These are phyloP conservation scores for Plantago elongata DNA, from an alignment of 257 asterid species.

Conservation along the genomic window DNA sequence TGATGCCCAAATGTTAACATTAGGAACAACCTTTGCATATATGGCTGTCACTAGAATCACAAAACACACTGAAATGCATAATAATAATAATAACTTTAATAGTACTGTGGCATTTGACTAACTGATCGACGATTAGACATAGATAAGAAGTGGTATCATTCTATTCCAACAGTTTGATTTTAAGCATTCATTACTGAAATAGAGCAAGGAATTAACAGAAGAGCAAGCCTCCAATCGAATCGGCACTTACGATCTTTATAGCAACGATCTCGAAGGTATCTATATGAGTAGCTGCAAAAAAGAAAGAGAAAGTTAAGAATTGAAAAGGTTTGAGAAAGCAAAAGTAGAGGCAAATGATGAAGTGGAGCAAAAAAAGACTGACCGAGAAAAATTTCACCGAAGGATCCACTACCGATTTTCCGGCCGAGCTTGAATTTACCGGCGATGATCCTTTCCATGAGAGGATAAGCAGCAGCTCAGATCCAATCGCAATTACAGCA, in stretches of 20 bases:
- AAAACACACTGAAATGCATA: no score
- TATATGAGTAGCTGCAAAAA: slow-evolving; percentile 78
- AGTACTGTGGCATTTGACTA: background rate
- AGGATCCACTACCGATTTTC: slow-evolving; percentile 96
- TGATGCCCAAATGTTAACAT: no score
- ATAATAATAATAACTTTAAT: no score
- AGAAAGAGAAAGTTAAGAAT: background rate
- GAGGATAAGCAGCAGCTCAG: slow-evolving; percentile 22
- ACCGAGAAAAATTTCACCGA: slow-evolving; percentile 91
- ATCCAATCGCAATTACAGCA: slow-evolving; percentile 31
- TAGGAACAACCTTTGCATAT: no score
- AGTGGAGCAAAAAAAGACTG: slow-evolving; percentile 18
- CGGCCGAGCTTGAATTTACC: slow-evolving; percentile 95
- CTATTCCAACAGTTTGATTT: background rate
- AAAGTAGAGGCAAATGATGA: background rate
- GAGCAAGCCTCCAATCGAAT: background rate
- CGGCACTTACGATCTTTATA: slow-evolving; percentile 78
- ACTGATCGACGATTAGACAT: background rate
- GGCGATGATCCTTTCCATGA: slow-evolving; percentile 81
- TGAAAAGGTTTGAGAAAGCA: background rate
- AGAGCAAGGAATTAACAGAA: slow-evolving; percentile 11
- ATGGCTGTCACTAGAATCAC: no score
- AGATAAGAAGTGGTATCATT: background rate
- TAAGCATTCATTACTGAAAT: slow-evolving; percentile 4
- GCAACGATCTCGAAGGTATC: slow-evolving; percentile 91